phyloP scores from a whole-genome alignment of 2,329 filamentous ascomycete species.

The Colletotrichum tropicale region DNA sequence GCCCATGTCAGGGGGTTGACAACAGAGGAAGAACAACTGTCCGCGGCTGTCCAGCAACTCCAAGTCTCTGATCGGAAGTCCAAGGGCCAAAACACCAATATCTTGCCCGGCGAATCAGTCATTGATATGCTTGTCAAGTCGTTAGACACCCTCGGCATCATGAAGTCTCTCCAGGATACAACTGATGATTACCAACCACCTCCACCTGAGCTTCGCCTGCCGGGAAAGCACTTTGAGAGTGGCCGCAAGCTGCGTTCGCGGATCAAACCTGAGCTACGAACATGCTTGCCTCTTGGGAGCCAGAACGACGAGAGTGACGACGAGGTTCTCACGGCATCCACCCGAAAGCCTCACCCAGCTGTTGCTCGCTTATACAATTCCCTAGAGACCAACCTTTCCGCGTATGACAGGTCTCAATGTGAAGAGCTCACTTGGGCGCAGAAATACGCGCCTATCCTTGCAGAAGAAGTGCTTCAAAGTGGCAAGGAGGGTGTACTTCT shows the following conservation, averaged over 20 bases:
- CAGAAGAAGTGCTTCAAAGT: conserved; percentile 76
- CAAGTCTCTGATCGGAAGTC: conserved; percentile 45
- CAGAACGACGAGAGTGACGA: conserved; percentile 34
- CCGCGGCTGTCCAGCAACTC: neutral
- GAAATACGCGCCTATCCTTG: conserved; percentile 79
- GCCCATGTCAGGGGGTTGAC: conserved; percentile 63
- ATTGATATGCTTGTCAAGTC: conserved; percentile 37
- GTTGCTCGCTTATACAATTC: conserved; percentile 63
- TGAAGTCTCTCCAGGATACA: conserved; percentile 35
- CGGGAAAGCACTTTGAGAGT: conserved; percentile 61
- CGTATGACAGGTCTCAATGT: conserved; percentile 80
- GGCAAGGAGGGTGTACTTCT: conserved; percentile 74
- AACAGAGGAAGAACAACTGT: neutral
- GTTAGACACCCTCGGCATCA: conserved; percentile 41
- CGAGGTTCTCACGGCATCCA: conserved; percentile 30
- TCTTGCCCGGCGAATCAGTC: conserved; percentile 48
- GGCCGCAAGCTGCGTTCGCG: conserved; percentile 57
- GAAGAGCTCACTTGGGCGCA: conserved; percentile 78
- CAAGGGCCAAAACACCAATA: conserved; percentile 50
- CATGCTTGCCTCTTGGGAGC: conserved; percentile 19
- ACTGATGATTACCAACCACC: conserved; percentile 47
- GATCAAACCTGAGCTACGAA: conserved; percentile 50
- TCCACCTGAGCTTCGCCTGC: conserved; percentile 56
- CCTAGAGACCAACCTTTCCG: conserved; percentile 68
- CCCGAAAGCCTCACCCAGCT: conserved; percentile 55